Evolutionary conservation across 164 flowering plant genomes (phyloP).

Genomic region (Vitis vinifera): DNA sequence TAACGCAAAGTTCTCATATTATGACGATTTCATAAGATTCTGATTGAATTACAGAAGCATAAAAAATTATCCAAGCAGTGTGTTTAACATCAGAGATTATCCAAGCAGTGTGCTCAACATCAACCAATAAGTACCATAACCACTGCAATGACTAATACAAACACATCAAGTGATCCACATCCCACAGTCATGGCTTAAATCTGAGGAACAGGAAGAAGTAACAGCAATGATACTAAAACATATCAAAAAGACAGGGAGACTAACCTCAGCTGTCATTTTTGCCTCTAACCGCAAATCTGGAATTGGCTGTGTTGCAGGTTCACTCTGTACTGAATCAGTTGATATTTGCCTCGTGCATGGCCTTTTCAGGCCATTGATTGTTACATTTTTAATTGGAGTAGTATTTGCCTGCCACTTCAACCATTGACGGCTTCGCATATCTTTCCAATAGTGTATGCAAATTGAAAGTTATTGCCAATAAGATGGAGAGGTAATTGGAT

Average conservation of each 20-base stretch:
- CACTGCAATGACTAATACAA: too few species aligned
- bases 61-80: too few species aligned
- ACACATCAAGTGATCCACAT: too few species aligned
- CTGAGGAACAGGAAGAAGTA: too few species aligned
- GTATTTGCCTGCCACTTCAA: conserved; percentile 28
- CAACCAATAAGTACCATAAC: too few species aligned
- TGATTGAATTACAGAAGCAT: not conserved
- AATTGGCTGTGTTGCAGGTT: conserved; percentile 27
- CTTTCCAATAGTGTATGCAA: not conserved
- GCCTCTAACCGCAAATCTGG: conserved; percentile 80
- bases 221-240: not conserved
- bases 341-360: conserved; percentile 13
- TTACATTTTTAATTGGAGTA: conserved; percentile 37
- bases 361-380: conserved; percentile 24
- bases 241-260: conserved; percentile 12
- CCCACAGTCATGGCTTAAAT: too few species aligned
- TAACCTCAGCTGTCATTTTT: conserved; percentile 76
- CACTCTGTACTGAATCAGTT: conserved; percentile 18
- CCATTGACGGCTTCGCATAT: too few species aligned
- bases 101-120: too few species aligned
- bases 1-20: too few species aligned
- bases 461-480: not conserved
- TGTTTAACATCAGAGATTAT: too few species aligned
- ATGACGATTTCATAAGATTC: too few species aligned
- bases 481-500: too few species aligned